Evolutionary conservation across 495 filamentous ascomycete genomes (phyloP), one percentile per base, ranked within the genome.

Genomic region (Annulohypoxylon maeteangense): DNA sequence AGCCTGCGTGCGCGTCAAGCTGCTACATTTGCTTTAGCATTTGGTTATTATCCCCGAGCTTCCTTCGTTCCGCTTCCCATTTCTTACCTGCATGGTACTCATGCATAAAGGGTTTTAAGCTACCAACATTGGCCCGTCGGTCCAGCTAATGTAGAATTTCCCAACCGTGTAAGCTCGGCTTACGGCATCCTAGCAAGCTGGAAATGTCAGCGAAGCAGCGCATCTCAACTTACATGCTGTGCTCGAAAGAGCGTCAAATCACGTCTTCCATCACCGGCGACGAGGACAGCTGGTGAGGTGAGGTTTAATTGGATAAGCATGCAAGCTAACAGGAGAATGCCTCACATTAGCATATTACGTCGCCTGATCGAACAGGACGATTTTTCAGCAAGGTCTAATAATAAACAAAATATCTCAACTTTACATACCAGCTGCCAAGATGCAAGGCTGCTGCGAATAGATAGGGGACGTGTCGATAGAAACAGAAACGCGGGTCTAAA

Each of bases 361-460:
- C 53, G 44, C 67, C 48, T 64, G 34, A 67, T 72, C 53, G 54
- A 53, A 68, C 25, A 50, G 54, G 53, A 57, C 55, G 22, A 56
- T 54, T 65, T 68, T 65, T 51, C 60, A 42, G 25, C 45, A 32
- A 72, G 50, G 22, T 36, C 59, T 59, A 68, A 67, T 61, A 60
- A 67, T 67, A 59, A 44, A 42, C 59, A 50, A 64, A 53, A 64
- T 65, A 27, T 64, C 70, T 64, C 59, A 72, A 72, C 31, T 67
- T n/a, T n/a, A n/a, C n/a, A n/a, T 54, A 27, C 48, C 23, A 48
- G 59, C 65, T 68, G 55, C 70, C 48, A 16, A 48, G 59, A 61
- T 72, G 55, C 70, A 65, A 68, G 65, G 70, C 65, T 72, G 61
- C 65, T 62, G 40, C 70, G 60, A 61, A 68, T 62, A 72, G 60